Evolutionary conservation across 306 rosid species (phyloP), one percentile per base, ranked within the genome.

Genomic region (Vigna trinervia): DNA sequence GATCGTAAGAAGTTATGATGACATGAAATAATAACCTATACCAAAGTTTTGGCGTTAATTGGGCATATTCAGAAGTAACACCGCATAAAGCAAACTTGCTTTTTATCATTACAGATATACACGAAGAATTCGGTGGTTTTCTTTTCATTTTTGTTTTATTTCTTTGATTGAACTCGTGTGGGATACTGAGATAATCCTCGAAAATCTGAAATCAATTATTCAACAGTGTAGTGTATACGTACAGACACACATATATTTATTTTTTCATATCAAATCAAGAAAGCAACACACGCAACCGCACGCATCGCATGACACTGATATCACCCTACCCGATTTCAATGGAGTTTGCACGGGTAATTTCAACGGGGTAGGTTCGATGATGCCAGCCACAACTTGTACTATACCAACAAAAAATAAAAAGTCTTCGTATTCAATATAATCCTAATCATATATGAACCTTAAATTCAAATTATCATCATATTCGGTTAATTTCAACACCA

Each of bases 221-320:
- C 85, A 77, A 77, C 53, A 68, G 14, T 19, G n/a, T 17, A 41
- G 20, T 41, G 52, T 45, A 67, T 45, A 26, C 62, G 47, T 51
- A 46, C 53, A 47, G 1, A 4, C 34, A 45, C 23, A 62, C 36
- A 62, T 32, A 32, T 2, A n/a, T 23, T 23, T 43, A 76, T 69
- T 69, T 34, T 30, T 57, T 22, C 57, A 71, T 12, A 82, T 78
- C 81, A 81, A 71, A 81, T 78, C 66, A 82, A 56, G 70, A 82
- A 79, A 76, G 75, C 41, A 15, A 36, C 4, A 71, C 89, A 85
- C 84, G 82, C 86, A 85, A 85, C 84, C 80, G 57, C 77, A 57
- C 69, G 61, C 84, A 57, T 58, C 72, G 56, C 80, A 82, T 75
- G 84, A 71, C 56, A 26, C 61, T 78, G 84, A 81, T 51, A 69